Evolutionary conservation across 2,329 filamentous ascomycete species (phyloP).

Genomic region (Botryosphaeria dothidea): DNA sequence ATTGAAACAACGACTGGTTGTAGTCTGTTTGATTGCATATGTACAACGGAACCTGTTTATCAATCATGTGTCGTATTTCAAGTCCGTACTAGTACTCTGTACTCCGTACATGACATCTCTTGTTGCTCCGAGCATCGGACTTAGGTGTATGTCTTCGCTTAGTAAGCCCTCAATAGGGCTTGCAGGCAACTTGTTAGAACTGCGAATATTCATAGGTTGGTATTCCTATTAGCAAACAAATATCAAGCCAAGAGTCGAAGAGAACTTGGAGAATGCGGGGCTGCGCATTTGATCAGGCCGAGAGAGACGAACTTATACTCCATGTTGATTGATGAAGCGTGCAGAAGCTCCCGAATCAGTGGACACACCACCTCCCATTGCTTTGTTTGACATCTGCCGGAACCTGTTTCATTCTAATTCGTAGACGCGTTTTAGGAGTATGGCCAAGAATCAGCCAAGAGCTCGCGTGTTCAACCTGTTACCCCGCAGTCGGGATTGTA

Average conservation of each 20-base stretch:
- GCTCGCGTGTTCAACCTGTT: neutral
- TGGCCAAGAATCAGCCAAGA: conserved; percentile 9
- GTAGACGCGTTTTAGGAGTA: neutral
- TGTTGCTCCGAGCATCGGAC: too few relatives aligned
- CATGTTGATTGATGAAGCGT: neutral
- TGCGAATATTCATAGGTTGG: too few relatives aligned
- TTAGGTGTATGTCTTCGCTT: too few relatives aligned
- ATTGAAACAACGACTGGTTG: too few relatives aligned
- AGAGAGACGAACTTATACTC: neutral
- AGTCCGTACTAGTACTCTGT: too few relatives aligned
- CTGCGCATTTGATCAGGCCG: neutral
- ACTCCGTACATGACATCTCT: too few relatives aligned
- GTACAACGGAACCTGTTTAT: too few relatives aligned
- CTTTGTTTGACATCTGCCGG: neutral
- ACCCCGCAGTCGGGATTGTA: conserved; percentile 2
- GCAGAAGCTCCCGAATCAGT: neutral
- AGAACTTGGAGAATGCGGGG: neutral
- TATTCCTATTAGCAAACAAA: neutral
- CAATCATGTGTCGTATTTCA: too few relatives aligned
- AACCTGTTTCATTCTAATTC: conserved; percentile 1
- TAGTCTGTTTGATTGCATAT: too few relatives aligned
- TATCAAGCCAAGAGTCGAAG: neutral
- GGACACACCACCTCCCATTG: neutral
- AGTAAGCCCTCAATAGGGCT: too few relatives aligned
- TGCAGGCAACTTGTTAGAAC: too few relatives aligned